phyloP scores from a whole-genome alignment of 805 yeast species.

The Starmera dryadoides region DNA sequence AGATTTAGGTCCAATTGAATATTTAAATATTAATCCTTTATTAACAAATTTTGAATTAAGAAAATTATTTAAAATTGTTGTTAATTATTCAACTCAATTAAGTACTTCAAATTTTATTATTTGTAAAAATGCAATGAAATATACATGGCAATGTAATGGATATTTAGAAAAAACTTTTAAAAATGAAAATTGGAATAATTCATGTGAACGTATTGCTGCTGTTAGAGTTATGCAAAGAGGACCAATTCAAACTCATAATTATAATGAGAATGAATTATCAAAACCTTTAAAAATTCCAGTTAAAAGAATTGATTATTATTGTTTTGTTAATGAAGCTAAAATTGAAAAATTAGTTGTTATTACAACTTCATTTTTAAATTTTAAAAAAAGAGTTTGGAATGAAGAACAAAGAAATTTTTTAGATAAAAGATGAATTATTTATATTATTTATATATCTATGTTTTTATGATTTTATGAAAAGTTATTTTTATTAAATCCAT shows the following conservation, averaged over 20 bases:
- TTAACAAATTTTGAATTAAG: conserved; percentile 3
- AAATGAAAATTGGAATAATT: conserved; percentile 2
- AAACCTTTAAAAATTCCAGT: background rate
- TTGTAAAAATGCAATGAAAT: conserved; percentile 3
- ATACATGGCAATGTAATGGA: conserved; percentile 14
- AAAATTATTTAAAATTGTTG: conserved; percentile 3
- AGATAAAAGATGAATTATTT: no score
- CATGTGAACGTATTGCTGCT: conserved; percentile 11
- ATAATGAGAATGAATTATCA: background rate
- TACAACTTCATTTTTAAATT: conserved; percentile 1
- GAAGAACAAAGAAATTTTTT: background rate
- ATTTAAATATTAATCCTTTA: background rate
- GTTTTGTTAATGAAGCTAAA: conserved; percentile 7
- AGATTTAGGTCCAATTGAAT: background rate
- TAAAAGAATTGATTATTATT: background rate
- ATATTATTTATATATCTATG: background rate
- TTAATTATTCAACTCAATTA: background rate
- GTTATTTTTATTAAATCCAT: conserved; percentile 25
- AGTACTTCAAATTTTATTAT: conserved; percentile 3
- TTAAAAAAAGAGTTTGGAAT: background rate
- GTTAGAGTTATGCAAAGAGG: no score
- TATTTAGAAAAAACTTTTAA: conserved; percentile 10
- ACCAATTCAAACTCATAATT: conserved; percentile 1
- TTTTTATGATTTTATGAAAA: no score
- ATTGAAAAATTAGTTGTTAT: conserved; percentile 9